Percentiles rank a stretch among this genome's conserved stretches.
phyloP scores from a whole-genome alignment of 176 grass and related monocot genomes.

The Secale cereale region DNA sequence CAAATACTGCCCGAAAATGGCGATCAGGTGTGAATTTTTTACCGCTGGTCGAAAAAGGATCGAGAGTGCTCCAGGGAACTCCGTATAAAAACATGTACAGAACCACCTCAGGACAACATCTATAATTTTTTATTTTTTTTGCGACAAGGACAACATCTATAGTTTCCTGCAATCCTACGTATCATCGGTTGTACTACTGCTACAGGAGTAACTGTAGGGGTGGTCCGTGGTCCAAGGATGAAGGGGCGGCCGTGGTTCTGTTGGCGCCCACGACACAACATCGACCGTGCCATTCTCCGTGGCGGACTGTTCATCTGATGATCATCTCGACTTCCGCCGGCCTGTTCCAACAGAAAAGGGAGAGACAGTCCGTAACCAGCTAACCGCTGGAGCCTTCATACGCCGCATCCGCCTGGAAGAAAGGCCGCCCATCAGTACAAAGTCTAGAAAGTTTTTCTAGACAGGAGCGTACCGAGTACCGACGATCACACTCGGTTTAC shows the following conservation, averaged over 20 bases:
- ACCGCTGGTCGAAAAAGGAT: not conserved
- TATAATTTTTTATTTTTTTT: too few relatives aligned
- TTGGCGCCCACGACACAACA: not conserved
- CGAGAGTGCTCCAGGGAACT: not conserved
- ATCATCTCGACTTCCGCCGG: not conserved
- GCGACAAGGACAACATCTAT: too few relatives aligned
- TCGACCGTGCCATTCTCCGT: not conserved
- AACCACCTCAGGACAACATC: not conserved
- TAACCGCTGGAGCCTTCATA: not conserved
- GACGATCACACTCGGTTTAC: not conserved
- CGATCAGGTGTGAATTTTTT: not conserved
- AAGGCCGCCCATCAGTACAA: not conserved
- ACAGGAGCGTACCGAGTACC: too few relatives aligned
- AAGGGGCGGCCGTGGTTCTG: not conserved
- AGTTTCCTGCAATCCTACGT: not conserved
- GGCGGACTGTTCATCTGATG: not conserved
- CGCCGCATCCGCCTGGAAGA: not conserved
- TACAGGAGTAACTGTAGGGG: not conserved
- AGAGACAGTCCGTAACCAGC: not conserved
- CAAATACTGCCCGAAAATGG: not conserved
- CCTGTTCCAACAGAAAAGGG: not conserved
- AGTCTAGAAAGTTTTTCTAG: not conserved
- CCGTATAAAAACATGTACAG: not conserved
- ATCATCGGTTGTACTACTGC: not conserved
- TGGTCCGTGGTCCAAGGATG: not conserved